These are phyloP conservation scores for Spathaspora sp. DNA, from an alignment of 1,139 yeast genomes.

Conservation along the genomic window DNA sequence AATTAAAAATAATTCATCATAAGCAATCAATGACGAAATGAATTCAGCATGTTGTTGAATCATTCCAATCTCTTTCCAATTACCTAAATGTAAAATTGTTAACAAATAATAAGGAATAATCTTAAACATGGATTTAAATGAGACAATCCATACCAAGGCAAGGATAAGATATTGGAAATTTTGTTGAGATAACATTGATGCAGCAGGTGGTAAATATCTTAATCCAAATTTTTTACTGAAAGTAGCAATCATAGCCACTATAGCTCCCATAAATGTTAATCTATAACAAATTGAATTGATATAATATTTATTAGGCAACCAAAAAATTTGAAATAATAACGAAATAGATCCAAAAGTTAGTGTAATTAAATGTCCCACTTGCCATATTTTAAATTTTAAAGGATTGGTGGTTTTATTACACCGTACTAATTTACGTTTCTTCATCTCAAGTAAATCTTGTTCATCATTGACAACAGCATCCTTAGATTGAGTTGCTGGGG, in stretches of 20 bases:
- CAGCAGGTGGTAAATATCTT: conserved; percentile 51
- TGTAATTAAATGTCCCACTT: conserved; percentile 56
- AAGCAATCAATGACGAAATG: conserved; percentile 54
- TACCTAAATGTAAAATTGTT: conserved; percentile 56
- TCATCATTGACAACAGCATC: conserved; percentile 2
- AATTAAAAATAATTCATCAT: conserved; percentile 58
- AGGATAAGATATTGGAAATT: conserved; percentile 64
- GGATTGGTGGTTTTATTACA: conserved; percentile 39
- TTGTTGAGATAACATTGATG: conserved; percentile 61
- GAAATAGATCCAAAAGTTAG: conserved; percentile 52
- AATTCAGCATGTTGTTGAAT: conserved; percentile 37
- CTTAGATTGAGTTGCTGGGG: conserved; percentile 1
- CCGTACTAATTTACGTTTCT: conserved; percentile 38
- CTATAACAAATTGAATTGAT: conserved; percentile 51
- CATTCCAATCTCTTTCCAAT: conserved; percentile 37
- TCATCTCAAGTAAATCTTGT: conserved; percentile 17
- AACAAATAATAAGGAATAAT: conserved; percentile 58
- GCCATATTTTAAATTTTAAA: conserved; percentile 54
- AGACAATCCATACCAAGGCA: conserved; percentile 58
- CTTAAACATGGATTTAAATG: conserved; percentile 66
- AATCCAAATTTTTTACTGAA: conserved; percentile 58
- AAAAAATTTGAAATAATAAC: conserved; percentile 45
- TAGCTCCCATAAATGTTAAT: conserved; percentile 55
- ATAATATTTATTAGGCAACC: conserved; percentile 44
- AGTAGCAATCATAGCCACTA: conserved; percentile 53